Conservation (phyloP, 2,329 filamentous ascomycete genomes). For the Davidsoniella eucalypti region DNA sequence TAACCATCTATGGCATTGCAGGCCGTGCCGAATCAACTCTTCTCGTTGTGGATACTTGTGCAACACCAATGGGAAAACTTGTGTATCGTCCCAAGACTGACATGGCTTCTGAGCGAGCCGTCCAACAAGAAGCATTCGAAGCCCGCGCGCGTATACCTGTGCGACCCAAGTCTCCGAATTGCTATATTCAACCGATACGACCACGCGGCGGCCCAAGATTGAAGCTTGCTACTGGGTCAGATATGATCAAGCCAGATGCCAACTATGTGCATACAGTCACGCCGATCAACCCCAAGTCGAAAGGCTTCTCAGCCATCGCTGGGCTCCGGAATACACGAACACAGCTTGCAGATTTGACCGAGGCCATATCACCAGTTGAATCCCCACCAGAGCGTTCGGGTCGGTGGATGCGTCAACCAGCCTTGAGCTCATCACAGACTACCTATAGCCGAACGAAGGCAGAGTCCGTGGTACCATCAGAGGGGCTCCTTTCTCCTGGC, state of each 20-base stretch:
- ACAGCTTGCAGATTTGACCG: too few relatives aligned
- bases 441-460: too few relatives aligned
- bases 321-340: too few relatives aligned
- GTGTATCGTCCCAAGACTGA: slow-evolving; percentile 20
- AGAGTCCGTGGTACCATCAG: too few relatives aligned
- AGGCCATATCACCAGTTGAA: too few relatives aligned
- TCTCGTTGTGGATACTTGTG: slow-evolving; percentile 47
- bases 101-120: neutral
- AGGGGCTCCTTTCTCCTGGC: too few relatives aligned
- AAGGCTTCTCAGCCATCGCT: neutral
- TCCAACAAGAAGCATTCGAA: slow-evolving; percentile 1
- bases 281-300: slow-evolving; percentile 1
- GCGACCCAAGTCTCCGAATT: neutral
- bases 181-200: neutral
- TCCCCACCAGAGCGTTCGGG: too few relatives aligned
- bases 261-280: slow-evolving; percentile 1
- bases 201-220: neutral
- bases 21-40: slow-evolving; percentile 52
- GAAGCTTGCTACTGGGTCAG: neutral
- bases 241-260: neutral
- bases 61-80: slow-evolving; percentile 28
- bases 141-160: neutral
- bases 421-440: too few relatives aligned
- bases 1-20: slow-evolving; percentile 52
- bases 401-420: too few relatives aligned